A percentile compares a stretch with the other conserved stretches of the same genome.
phyloP scores from a whole-genome alignment of 352 stramenopile species.

The Pythium coloratum region DNA sequence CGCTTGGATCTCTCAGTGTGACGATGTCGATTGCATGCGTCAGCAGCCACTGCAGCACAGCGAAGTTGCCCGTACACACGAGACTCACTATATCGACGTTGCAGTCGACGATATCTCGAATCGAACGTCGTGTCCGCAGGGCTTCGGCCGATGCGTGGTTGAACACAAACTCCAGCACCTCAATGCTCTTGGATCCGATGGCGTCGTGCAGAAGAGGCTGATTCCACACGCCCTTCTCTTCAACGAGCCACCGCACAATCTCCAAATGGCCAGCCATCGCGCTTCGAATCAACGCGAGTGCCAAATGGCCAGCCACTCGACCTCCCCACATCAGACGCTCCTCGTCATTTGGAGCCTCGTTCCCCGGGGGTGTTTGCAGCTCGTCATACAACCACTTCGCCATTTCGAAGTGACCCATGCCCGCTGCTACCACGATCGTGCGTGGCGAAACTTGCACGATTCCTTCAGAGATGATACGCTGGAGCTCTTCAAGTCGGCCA shows the following conservation, averaged over 20 bases:
- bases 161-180: slow-evolving; percentile 7
- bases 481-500: slow-evolving; percentile 3
- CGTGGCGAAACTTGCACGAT: too few species aligned
- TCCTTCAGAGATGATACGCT: neutral
- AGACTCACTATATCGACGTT: slow-evolving; percentile 6
- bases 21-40: neutral
- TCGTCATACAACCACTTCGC: too few species aligned
- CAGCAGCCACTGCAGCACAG: slow-evolving; percentile 11
- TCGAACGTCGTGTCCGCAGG: neutral
- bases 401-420: neutral
- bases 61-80: slow-evolving; percentile 1
- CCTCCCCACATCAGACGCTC: too few species aligned
- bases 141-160: neutral
- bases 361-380: too few species aligned
- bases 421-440: slow-evolving; percentile 2
- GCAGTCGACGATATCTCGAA: slow-evolving; percentile 1
- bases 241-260: slow-evolving; percentile 13
- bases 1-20: neutral
- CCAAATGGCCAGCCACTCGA: too few species aligned
- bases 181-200: neutral
- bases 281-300: neutral
- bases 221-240: neutral
- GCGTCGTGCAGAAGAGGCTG: slow-evolving; percentile 6
- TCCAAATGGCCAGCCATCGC: slow-evolving; percentile 7
- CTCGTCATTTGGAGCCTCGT: too few species aligned